phyloP scores from a whole-genome alignment of 2,329 filamentous ascomycete species.

The Alternaria tenuissima region DNA sequence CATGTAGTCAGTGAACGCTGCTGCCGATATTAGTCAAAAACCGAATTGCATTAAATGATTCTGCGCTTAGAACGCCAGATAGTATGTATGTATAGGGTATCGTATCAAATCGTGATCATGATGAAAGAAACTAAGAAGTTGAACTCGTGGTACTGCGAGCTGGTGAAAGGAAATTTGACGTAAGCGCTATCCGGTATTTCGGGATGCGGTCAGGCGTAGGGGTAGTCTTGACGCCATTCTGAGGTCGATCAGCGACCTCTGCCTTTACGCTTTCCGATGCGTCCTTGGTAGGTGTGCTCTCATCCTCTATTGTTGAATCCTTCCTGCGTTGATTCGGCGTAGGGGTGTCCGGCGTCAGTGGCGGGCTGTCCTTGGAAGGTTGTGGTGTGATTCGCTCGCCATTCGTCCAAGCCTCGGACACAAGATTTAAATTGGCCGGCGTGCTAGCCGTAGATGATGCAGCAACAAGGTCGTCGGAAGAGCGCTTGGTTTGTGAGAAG shows the following conservation, averaged over 20 bases:
- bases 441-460: slow-evolving; percentile 36
- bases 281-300: slow-evolving; percentile 17
- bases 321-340: slow-evolving; percentile 31
- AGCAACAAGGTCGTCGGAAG: slow-evolving; percentile 46
- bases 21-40: background rate
- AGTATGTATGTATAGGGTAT: slow-evolving; percentile 10
- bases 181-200: slow-evolving; percentile 47
- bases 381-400: slow-evolving; percentile 24
- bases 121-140: background rate
- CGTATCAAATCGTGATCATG: background rate
- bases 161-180: slow-evolving; percentile 36
- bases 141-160: slow-evolving; percentile 6
- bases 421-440: slow-evolving; percentile 29
- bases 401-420: slow-evolving; percentile 24
- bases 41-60: background rate
- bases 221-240: slow-evolving; percentile 7
- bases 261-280: background rate
- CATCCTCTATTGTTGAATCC: slow-evolving; percentile 13
- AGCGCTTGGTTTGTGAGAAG: slow-evolving; percentile 46
- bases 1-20: background rate
- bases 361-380: slow-evolving; percentile 20
- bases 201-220: slow-evolving; percentile 26
- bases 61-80: background rate
- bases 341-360: slow-evolving; percentile 29
- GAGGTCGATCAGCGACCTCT: background rate